Conservation (phyloP, 257 asterid genomes). For the Paulownia fortunei region DNA sequence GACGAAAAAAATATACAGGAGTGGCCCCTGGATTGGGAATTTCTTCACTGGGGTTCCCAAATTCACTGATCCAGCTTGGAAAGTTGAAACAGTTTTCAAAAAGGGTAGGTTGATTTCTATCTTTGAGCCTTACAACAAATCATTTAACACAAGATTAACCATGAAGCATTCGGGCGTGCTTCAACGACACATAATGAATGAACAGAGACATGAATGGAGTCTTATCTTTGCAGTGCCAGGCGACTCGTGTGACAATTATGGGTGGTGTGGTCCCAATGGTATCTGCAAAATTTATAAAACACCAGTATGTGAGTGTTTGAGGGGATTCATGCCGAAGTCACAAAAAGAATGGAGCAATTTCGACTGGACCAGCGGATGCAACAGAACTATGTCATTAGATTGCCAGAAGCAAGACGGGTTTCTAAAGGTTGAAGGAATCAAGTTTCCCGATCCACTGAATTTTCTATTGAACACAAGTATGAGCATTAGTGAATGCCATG, state of each 20-base stretch:
- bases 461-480: neutral
- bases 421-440: conserved; percentile 7
- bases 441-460: conserved; percentile 25
- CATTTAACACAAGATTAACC: neutral
- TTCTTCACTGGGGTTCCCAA: conserved; percentile 12
- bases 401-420: conserved; percentile 33
- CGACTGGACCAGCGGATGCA: conserved; percentile 43
- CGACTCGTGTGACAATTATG: conserved; percentile 45
- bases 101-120: conserved; percentile 20
- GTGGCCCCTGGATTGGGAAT: conserved; percentile 10
- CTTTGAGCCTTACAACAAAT: neutral
- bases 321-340: conserved; percentile 47
- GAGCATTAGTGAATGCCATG: conserved; percentile 1
- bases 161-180: conserved; percentile 5
- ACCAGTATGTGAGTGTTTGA: conserved; percentile 43
- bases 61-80: neutral
- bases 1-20: neutral
- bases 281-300: conserved; percentile 35
- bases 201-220: conserved; percentile 22
- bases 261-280: conserved; percentile 45
- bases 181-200: conserved; percentile 26
- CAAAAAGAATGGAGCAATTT: conserved; percentile 33
- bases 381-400: conserved; percentile 4
- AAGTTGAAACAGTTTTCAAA: neutral
- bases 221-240: conserved; percentile 3